Evolutionary conservation across 345 rosid species (phyloP).

Genomic region (Boechera stricta): DNA sequence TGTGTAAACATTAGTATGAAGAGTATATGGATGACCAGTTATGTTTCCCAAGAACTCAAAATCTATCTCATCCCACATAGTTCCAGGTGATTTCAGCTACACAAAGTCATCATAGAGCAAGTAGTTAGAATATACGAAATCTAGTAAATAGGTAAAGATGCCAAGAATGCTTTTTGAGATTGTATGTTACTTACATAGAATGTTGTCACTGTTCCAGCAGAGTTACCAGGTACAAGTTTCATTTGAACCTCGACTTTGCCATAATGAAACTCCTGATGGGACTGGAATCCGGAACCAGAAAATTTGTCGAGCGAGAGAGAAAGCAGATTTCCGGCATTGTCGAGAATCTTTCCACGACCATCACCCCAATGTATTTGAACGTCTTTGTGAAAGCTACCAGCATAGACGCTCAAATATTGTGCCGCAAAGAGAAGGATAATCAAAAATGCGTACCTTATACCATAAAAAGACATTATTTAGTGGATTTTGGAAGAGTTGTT

Average conservation of each 20-base stretch:
- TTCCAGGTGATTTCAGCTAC: neutral
- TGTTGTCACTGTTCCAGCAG: conserved; percentile 1
- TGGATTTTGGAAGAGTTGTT: neutral
- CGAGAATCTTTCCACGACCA: neutral
- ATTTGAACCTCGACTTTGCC: neutral
- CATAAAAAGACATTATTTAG: neutral
- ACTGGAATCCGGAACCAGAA: neutral
- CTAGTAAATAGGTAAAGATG: neutral
- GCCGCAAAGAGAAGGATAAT: neutral
- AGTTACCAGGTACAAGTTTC: conserved; percentile 10
- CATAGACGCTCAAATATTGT: neutral
- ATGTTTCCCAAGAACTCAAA: conserved; percentile 5
- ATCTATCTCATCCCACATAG: conserved; percentile 1
- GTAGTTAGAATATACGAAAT: neutral
- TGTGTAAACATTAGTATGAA: neutral
- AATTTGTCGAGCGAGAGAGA: conserved; percentile 2
- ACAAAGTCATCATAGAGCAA: neutral
- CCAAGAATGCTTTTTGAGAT: neutral
- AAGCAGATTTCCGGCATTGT: neutral
- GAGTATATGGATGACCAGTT: neutral
- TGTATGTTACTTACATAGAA: neutral
- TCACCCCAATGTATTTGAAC: conserved; percentile 8
- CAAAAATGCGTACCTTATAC: neutral
- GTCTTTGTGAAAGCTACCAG: neutral
- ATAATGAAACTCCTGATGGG: neutral